These are phyloP conservation scores for Closterium sp. DNA, from an alignment of 139 green algal genomes.

Conservation along the genomic window DNA sequence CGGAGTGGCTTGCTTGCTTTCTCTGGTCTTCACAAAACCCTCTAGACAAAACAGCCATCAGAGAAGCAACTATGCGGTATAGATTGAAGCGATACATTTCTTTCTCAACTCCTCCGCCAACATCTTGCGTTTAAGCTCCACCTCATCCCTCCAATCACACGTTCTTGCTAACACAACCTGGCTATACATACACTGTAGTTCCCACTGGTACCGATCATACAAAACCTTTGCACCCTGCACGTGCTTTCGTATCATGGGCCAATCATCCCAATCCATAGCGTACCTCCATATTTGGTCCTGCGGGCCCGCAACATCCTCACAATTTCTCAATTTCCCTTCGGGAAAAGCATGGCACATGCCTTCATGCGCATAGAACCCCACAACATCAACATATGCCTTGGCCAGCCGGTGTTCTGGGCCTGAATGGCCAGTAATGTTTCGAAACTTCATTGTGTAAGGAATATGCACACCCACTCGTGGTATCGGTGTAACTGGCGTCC, in stretches of 20 bases:
- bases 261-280: not conserved
- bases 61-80: not conserved
- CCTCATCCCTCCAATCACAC: not conserved
- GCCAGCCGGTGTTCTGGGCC: not conserved
- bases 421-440: not conserved
- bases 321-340: not conserved
- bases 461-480: not conserved
- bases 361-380: not conserved
- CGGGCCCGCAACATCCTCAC: not conserved
- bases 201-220: not conserved
- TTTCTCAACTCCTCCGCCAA: not conserved
- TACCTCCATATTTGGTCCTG: not conserved
- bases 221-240: not conserved
- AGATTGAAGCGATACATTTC: not conserved
- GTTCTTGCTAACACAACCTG: not conserved
- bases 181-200: not conserved
- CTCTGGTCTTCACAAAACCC: no score
- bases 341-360: not conserved
- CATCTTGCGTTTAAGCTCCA: not conserved
- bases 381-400: not conserved
- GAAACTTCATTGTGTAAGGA: not conserved
- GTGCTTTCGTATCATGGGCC: not conserved
- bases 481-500: not conserved
- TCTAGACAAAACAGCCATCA: no score
- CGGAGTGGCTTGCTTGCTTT: no score